These are phyloP conservation scores for Gossypium sturtianum DNA, from an alignment of 345 rosid species.

Conservation along the genomic window DNA sequence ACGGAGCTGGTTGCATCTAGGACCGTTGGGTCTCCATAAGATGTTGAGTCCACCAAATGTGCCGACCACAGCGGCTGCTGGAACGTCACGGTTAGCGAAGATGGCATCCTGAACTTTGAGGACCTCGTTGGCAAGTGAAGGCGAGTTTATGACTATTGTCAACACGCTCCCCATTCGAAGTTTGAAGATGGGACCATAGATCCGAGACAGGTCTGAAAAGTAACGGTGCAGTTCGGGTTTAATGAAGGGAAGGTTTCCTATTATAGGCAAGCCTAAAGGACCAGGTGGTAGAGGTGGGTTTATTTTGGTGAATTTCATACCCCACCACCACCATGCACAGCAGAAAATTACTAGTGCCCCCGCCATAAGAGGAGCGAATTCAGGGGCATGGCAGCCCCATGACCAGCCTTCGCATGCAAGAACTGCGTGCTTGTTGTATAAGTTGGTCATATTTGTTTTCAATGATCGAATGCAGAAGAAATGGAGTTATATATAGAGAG, in stretches of 20 bases:
- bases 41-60: slow-evolving; percentile 32
- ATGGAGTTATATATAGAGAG: too few relatives aligned
- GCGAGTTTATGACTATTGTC: slow-evolving; percentile 25
- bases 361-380: background rate
- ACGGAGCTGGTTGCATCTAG: slow-evolving; percentile 25
- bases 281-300: slow-evolving; percentile 37
- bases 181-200: slow-evolving; percentile 31
- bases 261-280: slow-evolving; percentile 37
- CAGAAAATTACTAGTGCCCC: background rate
- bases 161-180: slow-evolving; percentile 28
- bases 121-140: slow-evolving; percentile 28
- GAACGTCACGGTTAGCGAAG: slow-evolving; percentile 41
- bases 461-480: too few relatives aligned
- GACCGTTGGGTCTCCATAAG: slow-evolving; percentile 31
- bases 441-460: background rate
- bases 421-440: background rate
- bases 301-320: background rate
- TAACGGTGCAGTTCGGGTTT: slow-evolving; percentile 24
- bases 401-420: background rate
- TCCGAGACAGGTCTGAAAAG: background rate
- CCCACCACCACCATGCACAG: background rate
- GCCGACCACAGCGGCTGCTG: background rate
- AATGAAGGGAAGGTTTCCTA: slow-evolving; percentile 38
- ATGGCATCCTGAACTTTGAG: slow-evolving; percentile 38
- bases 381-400: background rate